Percentiles rank a stretch among this genome's conserved stretches.
phyloP scores from a whole-genome alignment of 2,329 filamentous ascomycete genomes.

The Lachnellula cervina region DNA sequence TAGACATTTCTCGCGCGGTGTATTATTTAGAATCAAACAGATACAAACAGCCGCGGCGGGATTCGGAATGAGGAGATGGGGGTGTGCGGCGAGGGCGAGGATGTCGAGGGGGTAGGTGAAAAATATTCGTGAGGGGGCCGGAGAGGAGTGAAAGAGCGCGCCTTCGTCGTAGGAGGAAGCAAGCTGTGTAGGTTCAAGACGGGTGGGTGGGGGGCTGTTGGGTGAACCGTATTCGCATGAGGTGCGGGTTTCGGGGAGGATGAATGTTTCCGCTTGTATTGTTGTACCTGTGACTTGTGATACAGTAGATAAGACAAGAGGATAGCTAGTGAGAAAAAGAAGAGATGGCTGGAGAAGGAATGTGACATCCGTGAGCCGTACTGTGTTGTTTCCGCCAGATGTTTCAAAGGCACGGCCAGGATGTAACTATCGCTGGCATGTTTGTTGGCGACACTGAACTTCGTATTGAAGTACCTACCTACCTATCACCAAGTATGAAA shows the following conservation, averaged over 20 bases:
- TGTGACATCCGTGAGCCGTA: too few relatives aligned
- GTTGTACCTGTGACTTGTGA: too few relatives aligned
- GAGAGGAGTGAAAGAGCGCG: constrained; percentile 31
- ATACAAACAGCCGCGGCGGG: constrained; percentile 43
- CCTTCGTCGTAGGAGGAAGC: constrained; percentile 39
- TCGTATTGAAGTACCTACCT: too few relatives aligned
- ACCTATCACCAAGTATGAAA: too few relatives aligned
- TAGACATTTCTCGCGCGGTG: constrained; percentile 22
- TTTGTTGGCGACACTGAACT: too few relatives aligned
- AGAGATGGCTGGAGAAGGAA: too few relatives aligned
- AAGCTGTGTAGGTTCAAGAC: constrained; percentile 38
- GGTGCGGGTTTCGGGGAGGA: constrained; percentile 36
- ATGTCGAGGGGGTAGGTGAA: constrained; percentile 40
- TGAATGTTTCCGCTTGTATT: constrained; percentile 17
- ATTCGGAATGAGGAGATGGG: constrained; percentile 40
- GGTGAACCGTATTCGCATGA: constrained; percentile 37
- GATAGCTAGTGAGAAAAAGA: too few relatives aligned
- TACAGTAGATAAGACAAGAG: too few relatives aligned
- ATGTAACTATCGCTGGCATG: too few relatives aligned
- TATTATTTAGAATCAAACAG: constrained; percentile 39
- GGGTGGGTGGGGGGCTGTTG: constrained; percentile 6
- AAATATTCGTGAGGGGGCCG: constrained; percentile 21
- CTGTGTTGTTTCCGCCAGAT: too few relatives aligned
- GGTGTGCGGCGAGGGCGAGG: constrained; percentile 35
- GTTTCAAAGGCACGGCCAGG: too few relatives aligned